A percentile compares a stretch with the other conserved stretches of the same genome.
Evolutionary conservation across 495 filamentous ascomycete genomes (phyloP).

Genomic region (Elaphomyces granulatus): DNA sequence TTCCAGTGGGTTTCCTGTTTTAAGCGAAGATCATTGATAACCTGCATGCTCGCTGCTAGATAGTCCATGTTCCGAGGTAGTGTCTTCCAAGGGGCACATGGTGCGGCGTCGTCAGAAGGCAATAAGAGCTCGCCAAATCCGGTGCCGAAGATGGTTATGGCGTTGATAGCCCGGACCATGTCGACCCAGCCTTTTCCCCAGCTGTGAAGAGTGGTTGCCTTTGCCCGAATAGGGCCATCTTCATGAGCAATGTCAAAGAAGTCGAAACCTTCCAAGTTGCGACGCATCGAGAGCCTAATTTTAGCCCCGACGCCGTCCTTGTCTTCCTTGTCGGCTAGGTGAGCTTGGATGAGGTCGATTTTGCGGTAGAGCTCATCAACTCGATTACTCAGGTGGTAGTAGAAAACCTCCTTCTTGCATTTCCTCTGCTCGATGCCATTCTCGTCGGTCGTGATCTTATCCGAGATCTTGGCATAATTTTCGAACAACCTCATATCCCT

Average conservation of each 20-base stretch:
- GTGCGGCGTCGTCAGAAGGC: constrained; percentile 2
- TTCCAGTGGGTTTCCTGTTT: constrained; percentile 15
- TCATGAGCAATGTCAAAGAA: constrained; percentile 16
- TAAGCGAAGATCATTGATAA: constrained; percentile 13
- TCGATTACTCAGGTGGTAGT: constrained; percentile 7
- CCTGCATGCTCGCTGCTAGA: constrained; percentile 15
- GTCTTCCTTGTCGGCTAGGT: too few relatives aligned
- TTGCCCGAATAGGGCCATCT: constrained; percentile 11
- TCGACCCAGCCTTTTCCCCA: constrained; percentile 22
- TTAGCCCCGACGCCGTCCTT: too few relatives aligned
- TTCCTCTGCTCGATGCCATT: constrained; percentile 1
- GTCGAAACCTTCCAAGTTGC: constrained; percentile 19
- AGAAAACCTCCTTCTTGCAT: constrained; percentile 11
- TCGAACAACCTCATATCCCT: constrained; percentile 9
- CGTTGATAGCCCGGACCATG: constrained; percentile 16
- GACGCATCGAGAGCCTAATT: too few relatives aligned
- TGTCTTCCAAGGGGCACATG: constrained; percentile 13
- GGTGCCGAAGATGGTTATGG: constrained; percentile 21
- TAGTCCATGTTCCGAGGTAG: constrained; percentile 15
- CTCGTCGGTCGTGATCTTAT: constrained; percentile 9
- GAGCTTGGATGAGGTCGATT: constrained; percentile 16
- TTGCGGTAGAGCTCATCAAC: constrained; percentile 9
- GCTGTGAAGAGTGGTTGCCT: constrained; percentile 10
- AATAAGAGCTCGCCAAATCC: constrained; percentile 22
- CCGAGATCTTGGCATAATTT: constrained; percentile 11